phyloP scores from a whole-genome alignment of 2,329 filamentous ascomycete genomes.

The Aspergillus chevalieri region DNA sequence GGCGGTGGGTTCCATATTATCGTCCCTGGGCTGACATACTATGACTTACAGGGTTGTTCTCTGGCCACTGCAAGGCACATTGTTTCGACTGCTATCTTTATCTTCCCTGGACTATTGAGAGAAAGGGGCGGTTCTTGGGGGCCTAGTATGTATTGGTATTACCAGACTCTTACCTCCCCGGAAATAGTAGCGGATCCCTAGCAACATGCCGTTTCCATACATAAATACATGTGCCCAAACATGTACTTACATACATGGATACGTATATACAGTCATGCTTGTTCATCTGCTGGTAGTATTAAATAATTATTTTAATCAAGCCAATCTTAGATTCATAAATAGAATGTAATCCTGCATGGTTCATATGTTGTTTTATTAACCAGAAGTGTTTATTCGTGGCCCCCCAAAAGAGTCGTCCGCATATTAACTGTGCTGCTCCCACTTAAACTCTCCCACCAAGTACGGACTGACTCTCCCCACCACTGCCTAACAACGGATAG shows the following conservation, averaged over 20 bases:
- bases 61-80: neutral
- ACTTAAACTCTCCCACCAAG: neutral
- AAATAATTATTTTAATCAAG: too few species aligned
- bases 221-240: neutral
- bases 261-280: too few species aligned
- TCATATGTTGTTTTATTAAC: too few species aligned
- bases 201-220: neutral
- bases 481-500: constrained; percentile 4
- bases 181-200: neutral
- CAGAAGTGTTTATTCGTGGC: too few species aligned
- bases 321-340: too few species aligned
- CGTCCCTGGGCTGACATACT: too few species aligned
- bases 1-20: too few species aligned
- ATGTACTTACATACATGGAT: too few species aligned
- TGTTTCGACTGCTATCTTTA: neutral
- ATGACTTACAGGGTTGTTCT: neutral
- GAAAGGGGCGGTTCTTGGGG: neutral
- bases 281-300: too few species aligned
- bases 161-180: neutral
- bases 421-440: neutral
- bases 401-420: too few species aligned
- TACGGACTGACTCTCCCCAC: neutral
- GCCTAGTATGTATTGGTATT: neutral
- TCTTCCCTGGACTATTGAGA: neutral
- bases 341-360: too few species aligned